Evolutionary conservation across 192 early-diverging fungal species (phyloP).

Genomic region (Diversispora epigaea): DNA sequence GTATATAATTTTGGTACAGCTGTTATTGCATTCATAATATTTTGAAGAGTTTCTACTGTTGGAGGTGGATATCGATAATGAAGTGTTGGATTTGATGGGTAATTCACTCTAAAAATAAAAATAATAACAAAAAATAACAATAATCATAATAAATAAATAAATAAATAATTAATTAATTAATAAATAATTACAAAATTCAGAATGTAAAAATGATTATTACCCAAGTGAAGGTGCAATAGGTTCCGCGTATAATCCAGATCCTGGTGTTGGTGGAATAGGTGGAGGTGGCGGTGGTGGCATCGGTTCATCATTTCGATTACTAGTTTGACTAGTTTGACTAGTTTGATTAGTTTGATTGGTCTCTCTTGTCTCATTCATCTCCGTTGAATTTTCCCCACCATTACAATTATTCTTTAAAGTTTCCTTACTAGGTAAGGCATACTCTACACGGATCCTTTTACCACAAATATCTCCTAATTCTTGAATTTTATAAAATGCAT

Average conservation of each 20-base stretch:
- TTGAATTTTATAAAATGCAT: constrained; percentile 36
- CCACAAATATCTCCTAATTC: constrained; percentile 29
- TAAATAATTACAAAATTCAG: not conserved
- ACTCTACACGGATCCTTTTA: constrained; percentile 42
- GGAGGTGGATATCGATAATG: constrained; percentile 47
- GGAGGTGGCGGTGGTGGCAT: constrained; percentile 20
- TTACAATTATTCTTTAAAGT: constrained; percentile 20
- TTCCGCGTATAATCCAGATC: constrained; percentile 18
- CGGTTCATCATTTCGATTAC: not conserved
- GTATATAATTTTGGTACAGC: constrained; percentile 53
- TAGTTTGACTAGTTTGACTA: not conserved
- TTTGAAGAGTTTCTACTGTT: constrained; percentile 42
- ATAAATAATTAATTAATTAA: not conserved
- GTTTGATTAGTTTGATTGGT: not conserved
- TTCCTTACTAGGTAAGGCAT: constrained; percentile 39
- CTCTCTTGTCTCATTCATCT: no score
- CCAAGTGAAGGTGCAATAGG: constrained; percentile 36
- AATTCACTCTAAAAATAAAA: constrained; percentile 38
- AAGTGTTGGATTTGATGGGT: constrained; percentile 44
- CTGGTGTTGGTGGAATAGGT: constrained; percentile 7
- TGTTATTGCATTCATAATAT: constrained; percentile 56
- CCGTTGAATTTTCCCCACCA: not conserved
- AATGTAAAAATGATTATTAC: no score
- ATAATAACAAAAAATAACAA: not conserved
- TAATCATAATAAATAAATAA: not conserved